A percentile compares a stretch with the other conserved stretches of the same genome.
Conservation (phyloP, 345 rosid genomes). For the Camelina hispida region DNA sequence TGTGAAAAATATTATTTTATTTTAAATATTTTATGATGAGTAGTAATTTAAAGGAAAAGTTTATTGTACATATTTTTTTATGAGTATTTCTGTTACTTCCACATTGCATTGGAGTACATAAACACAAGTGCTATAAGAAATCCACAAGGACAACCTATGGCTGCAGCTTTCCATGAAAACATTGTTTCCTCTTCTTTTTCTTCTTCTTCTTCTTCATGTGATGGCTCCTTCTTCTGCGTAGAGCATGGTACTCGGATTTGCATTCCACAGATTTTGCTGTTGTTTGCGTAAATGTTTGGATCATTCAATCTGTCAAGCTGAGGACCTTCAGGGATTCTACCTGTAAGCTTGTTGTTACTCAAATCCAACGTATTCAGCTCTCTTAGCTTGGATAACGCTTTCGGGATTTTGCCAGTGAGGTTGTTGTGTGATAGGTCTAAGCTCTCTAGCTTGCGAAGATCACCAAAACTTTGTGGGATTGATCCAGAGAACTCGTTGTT, state of each 20-base stretch:
- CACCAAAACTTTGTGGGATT: slow-evolving; percentile 42
- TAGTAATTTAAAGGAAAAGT: too few species aligned
- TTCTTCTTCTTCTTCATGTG: not conserved
- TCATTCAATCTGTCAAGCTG: slow-evolving; percentile 48
- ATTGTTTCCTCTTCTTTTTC: not conserved
- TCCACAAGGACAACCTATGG: slow-evolving; percentile 43
- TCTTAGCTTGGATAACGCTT: slow-evolving; percentile 36
- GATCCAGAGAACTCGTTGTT: slow-evolving; percentile 44
- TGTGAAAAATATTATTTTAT: too few species aligned
- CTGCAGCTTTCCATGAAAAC: slow-evolving; percentile 48
- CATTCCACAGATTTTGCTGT: slow-evolving; percentile 46
- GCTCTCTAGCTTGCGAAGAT: slow-evolving; percentile 40
- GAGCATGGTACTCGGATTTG: slow-evolving; percentile 50
- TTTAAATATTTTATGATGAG: too few species aligned
- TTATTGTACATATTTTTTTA: too few species aligned
- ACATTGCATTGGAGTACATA: too few species aligned
- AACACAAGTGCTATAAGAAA: not conserved
- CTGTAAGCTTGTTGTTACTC: slow-evolving; percentile 50
- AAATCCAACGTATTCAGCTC: slow-evolving; percentile 36
- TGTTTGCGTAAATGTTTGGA: slow-evolving; percentile 47
- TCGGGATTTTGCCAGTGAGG: slow-evolving; percentile 44
- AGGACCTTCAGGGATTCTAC: slow-evolving; percentile 47
- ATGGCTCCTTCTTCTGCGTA: not conserved
- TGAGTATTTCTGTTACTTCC: too few species aligned
- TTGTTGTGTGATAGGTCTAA: slow-evolving; percentile 52